Percentiles rank a stretch among this genome's conserved stretches.
Evolutionary conservation across 306 rosid genomes (phyloP).

Genomic region (Vigna radiata): DNA sequence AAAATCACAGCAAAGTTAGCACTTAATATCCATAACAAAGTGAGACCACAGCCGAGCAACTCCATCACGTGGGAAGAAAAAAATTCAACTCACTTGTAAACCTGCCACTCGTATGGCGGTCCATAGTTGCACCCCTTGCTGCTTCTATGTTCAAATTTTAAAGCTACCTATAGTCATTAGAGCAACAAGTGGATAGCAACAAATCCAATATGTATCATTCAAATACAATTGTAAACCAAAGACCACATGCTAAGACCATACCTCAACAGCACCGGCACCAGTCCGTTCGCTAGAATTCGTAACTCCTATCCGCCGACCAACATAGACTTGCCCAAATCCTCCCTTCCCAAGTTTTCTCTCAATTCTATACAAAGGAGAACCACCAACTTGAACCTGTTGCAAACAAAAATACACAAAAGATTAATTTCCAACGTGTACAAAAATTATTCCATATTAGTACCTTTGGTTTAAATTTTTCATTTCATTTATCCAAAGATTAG

Average conservation of each 20-base stretch:
- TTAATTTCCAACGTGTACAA: neutral
- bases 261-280: constrained; percentile 84
- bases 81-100: constrained; percentile 75
- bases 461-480: neutral
- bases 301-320: constrained; percentile 76
- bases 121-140: constrained; percentile 96
- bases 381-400: constrained; percentile 88
- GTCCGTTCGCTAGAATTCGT: constrained; percentile 56
- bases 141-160: constrained; percentile 91
- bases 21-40: constrained; percentile 12
- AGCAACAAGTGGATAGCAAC: neutral
- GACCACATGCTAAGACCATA: constrained; percentile 50
- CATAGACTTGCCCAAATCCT: constrained; percentile 96
- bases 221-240: neutral
- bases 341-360: constrained; percentile 92
- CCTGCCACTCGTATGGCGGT: constrained; percentile 97
- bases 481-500: neutral
- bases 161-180: constrained; percentile 72
- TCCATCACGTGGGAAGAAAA: neutral
- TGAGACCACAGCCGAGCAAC: constrained; percentile 14
- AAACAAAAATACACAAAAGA: constrained; percentile 9
- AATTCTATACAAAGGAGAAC: constrained; percentile 79
- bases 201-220: neutral
- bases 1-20: constrained; percentile 7
- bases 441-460: neutral